Conservation (phyloP, 179 eudicot species). For the Carnegiea gigantea region DNA sequence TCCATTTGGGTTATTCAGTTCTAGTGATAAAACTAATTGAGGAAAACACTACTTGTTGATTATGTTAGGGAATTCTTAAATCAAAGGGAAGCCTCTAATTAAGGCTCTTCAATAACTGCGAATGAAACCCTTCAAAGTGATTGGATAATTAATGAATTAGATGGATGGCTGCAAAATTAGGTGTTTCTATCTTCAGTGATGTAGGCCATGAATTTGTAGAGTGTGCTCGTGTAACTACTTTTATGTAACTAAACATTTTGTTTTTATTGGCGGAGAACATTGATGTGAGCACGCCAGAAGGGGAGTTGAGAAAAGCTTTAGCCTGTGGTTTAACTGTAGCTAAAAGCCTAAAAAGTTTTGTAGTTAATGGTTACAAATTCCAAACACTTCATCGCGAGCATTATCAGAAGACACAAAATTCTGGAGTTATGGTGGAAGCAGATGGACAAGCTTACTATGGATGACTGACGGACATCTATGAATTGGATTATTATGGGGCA, state of each 20-base stretch:
- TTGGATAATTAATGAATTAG: not conserved
- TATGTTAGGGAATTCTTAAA: too few relatives aligned
- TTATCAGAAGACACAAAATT: constrained; percentile 1
- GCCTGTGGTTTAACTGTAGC: not conserved
- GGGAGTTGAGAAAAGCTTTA: not conserved
- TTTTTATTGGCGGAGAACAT: not conserved
- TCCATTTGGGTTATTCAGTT: not conserved
- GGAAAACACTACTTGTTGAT: too few relatives aligned
- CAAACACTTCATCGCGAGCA: not conserved
- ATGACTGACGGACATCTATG: not conserved
- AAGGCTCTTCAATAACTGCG: not conserved
- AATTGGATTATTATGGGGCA: not conserved
- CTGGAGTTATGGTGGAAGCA: constrained; percentile 10
- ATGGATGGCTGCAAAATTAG: not conserved
- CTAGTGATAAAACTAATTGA: too few relatives aligned
- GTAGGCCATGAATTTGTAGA: too few relatives aligned
- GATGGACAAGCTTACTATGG: constrained; percentile 14
- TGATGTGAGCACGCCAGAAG: not conserved
- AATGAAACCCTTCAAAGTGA: not conserved
- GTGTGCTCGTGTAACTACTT: too few relatives aligned
- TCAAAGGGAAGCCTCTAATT: not conserved
- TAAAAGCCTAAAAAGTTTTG: not conserved
- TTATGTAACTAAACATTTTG: not conserved
- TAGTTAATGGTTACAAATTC: not conserved
- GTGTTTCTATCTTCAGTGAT: too few relatives aligned